These are phyloP conservation scores for Heritiera fomes DNA, from an alignment of 345 rosid genomes.

Conservation along the genomic window DNA sequence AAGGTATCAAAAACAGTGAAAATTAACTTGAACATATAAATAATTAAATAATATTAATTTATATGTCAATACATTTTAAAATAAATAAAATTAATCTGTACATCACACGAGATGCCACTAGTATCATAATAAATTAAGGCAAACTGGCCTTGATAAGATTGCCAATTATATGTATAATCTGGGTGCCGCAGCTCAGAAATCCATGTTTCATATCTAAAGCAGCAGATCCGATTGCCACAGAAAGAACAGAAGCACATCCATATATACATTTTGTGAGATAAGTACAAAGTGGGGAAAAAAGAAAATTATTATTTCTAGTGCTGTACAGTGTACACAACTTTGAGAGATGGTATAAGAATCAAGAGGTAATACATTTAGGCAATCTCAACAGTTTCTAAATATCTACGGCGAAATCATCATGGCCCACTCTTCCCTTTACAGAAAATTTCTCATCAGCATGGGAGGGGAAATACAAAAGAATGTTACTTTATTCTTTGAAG, in stretches of 20 bases:
- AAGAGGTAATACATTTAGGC: background rate
- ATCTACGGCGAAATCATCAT: background rate
- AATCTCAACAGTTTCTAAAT: constrained; percentile 3
- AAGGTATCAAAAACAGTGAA: too few species aligned
- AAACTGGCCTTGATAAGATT: background rate
- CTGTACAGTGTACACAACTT: background rate
- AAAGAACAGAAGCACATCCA: background rate
- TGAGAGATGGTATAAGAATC: background rate
- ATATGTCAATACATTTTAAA: too few species aligned
- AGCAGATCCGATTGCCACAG: background rate
- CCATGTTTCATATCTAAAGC: background rate
- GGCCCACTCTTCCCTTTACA: background rate
- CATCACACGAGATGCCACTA: too few species aligned
- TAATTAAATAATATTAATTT: too few species aligned
- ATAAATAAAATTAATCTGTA: too few species aligned
- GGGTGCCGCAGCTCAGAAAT: background rate
- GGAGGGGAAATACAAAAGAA: background rate
- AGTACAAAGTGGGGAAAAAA: background rate
- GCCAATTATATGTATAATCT: background rate
- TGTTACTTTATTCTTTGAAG: background rate
- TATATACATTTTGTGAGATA: background rate
- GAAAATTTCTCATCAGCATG: background rate
- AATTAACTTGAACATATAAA: too few species aligned
- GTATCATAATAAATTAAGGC: background rate
- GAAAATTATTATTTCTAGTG: constrained; percentile 1